Conservation (phyloP, 2,329 filamentous ascomycete genomes). For the Colletotrichum zoysiae region DNA sequence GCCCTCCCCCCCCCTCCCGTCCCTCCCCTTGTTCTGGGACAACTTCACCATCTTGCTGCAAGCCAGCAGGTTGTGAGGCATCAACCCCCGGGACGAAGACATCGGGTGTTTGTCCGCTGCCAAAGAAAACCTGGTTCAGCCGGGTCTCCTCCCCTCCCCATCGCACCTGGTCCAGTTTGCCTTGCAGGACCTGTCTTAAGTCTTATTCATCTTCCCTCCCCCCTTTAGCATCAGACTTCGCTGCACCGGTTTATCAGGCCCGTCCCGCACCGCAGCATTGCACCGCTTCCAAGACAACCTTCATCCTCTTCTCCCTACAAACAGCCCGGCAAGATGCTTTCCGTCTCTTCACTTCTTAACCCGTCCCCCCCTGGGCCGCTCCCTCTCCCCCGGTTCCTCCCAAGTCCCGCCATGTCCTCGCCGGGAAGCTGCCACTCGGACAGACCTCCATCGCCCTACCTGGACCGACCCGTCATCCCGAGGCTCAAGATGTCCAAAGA, state of each 20-base stretch:
- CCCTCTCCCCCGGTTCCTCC: conserved; percentile 57
- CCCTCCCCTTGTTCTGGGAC: conserved; percentile 47
- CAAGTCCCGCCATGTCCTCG: conserved; percentile 55
- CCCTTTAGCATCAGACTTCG: conserved; percentile 31
- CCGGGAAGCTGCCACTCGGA: conserved; percentile 52
- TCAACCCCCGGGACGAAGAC: conserved; percentile 33
- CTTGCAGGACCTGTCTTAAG: conserved; percentile 52
- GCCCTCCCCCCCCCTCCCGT: conserved; percentile 46
- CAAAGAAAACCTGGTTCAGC: conserved; percentile 37
- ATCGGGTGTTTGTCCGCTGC: conserved; percentile 36
- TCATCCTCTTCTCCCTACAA: conserved; percentile 7
- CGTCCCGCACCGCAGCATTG: conserved; percentile 32
- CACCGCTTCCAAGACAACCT: conserved; percentile 42
- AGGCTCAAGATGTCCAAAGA: conserved; percentile 76
- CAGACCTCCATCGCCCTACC: conserved; percentile 46
- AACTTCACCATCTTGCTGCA: conserved; percentile 45
- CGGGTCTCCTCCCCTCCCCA: conserved; percentile 14
- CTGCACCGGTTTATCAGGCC: conserved; percentile 30
- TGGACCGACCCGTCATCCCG: conserved; percentile 48
- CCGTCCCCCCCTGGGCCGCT: conserved; percentile 62
- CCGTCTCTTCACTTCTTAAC: conserved; percentile 76
- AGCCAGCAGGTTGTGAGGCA: conserved; percentile 22
- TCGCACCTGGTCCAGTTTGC: conserved; percentile 27
- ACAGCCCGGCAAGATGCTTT: conserved; percentile 66
- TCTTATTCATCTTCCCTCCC: conserved; percentile 43